Base-by-base conservation (phyloP, 345 rosid genomes). In the Ceriops tagal region DNA sequence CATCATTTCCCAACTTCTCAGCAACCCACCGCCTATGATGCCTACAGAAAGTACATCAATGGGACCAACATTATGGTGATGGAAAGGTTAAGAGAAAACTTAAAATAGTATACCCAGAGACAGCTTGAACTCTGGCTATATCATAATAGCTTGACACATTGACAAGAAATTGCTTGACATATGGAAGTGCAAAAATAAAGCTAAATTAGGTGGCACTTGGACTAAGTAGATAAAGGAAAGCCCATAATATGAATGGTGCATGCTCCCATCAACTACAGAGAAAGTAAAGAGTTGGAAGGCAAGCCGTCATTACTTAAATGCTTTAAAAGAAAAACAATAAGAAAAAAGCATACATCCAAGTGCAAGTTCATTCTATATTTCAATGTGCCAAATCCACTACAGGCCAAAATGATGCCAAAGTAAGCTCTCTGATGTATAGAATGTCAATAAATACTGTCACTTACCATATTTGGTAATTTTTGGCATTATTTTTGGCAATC, bases 11-110 rank as follows among this genome's bases (percentile, higher is more conserved):
- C 73, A 92, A 62, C 83, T 85, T 89, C 79, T 88, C 96, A 6
- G 96, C 96, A 84, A 85, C 89, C 96, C 99, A 95, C 71, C 97
- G 83, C 67, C 97, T 83, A 69, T 95, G 99, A 85, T 95, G 97
- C 99, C 98, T 95, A 69, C 65, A 66, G 55, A 62, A 67, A 58
- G 53, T 15, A 65, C 34, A 30, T 52, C 26, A 47, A 34, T 9
- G 61, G 34, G 35, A 55, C 61, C 22, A 60, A 52, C 52, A 30
- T 9, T 15, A 26, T 58, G 55, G 67, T 61, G n/a, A 9, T 37
- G 6, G 8, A 6, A 73, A 51, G 27, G 9, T 26, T 3, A 28
- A 70, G 27, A 64, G 43, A 49, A 35, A 31, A 47, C 30, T 58
- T 1, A 26, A 64, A 63, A 32, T 59, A 2, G 8, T 21, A 62